These are phyloP conservation scores for Phytophthora podocarpi DNA, from an alignment of 352 stramenopile species.

Conservation along the genomic window DNA sequence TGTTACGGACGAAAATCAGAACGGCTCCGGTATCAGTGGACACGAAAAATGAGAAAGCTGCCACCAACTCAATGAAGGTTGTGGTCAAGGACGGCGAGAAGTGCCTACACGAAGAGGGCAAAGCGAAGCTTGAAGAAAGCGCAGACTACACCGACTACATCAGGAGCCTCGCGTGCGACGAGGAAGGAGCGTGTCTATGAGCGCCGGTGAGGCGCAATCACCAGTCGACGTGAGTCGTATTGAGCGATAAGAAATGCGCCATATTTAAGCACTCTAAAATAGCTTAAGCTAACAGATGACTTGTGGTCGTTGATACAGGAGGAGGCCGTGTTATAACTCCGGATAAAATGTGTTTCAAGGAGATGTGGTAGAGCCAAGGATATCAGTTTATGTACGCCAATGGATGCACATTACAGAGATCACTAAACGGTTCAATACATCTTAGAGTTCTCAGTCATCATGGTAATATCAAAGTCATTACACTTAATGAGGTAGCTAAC, in stretches of 20 bases:
- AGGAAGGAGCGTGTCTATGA: too few species aligned
- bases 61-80: too few species aligned
- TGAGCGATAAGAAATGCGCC: neutral
- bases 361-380: neutral
- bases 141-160: too few species aligned
- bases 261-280: too few species aligned
- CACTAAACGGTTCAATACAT: neutral
- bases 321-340: neutral
- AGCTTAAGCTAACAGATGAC: too few species aligned
- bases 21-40: neutral
- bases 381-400: neutral
- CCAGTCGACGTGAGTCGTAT: too few species aligned
- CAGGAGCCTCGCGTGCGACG: too few species aligned
- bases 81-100: too few species aligned
- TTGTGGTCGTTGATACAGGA: slow-evolving; percentile 1
- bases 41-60: too few species aligned
- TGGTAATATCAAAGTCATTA: neutral
- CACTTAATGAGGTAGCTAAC: neutral
- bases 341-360: neutral
- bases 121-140: too few species aligned
- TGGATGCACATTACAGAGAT: neutral
- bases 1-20: neutral
- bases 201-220: too few species aligned
- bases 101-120: too few species aligned
- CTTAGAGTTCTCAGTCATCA: neutral